Conservation (phyloP, 345 rosid species). For the Lepidium didymum region DNA sequence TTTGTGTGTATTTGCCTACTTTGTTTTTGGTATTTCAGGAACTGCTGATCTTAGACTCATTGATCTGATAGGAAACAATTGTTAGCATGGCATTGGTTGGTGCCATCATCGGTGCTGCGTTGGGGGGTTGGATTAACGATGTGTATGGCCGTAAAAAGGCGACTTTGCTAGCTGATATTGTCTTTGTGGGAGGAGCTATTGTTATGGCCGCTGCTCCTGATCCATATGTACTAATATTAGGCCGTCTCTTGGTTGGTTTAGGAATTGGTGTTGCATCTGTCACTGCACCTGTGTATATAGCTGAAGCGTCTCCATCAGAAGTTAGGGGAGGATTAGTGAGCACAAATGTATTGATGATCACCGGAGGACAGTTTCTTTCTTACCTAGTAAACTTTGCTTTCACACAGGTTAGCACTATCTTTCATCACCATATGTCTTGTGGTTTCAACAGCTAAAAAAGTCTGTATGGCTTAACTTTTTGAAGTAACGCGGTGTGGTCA, state of each 20-base stretch:
- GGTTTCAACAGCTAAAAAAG: neutral
- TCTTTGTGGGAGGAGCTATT: conserved; percentile 71
- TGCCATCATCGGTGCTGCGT: conserved; percentile 89
- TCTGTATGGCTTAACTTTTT: too few species aligned
- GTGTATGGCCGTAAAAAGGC: conserved; percentile 89
- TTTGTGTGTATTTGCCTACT: too few species aligned
- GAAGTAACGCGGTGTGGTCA: too few species aligned
- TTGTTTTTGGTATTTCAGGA: too few species aligned
- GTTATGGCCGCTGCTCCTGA: conserved; percentile 91
- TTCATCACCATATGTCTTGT: neutral
- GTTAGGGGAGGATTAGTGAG: conserved; percentile 95
- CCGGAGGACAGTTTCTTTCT: conserved; percentile 94
- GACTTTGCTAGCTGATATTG: conserved; percentile 69
- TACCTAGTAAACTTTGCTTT: conserved; percentile 86
- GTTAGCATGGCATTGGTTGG: conserved; percentile 99
- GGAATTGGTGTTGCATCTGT: conserved; percentile 93
- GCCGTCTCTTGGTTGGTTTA: conserved; percentile 79
- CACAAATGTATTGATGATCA: conserved; percentile 97
- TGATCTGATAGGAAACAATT: conserved; percentile 75
- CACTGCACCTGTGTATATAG: conserved; percentile 95
- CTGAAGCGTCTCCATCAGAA: conserved; percentile 98
- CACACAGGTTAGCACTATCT: conserved; percentile 61
- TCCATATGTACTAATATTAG: conserved; percentile 75
- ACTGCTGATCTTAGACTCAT: too few species aligned
- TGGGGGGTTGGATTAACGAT: conserved; percentile 97